Conservation (phyloP, 345 rosid genomes). For the Euphorbia pulcherrima region DNA sequence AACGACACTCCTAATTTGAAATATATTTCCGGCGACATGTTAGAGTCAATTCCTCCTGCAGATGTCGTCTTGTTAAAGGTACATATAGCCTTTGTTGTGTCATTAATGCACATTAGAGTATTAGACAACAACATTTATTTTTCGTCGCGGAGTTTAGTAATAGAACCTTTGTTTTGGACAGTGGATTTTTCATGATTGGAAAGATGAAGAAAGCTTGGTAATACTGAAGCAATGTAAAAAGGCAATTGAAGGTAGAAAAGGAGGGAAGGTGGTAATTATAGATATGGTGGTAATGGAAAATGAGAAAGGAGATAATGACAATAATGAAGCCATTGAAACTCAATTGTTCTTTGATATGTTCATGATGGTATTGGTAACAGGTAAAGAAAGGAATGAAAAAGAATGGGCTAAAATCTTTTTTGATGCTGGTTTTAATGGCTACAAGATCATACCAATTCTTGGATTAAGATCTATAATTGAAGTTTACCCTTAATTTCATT, state of each 20-base stretch:
- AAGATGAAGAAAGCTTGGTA: too few species aligned
- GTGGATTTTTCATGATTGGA: too few species aligned
- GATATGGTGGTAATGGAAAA: slow-evolving; percentile 2
- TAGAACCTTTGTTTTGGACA: too few species aligned
- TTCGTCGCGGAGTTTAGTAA: too few species aligned
- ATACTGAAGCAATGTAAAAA: too few species aligned
- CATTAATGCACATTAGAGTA: too few species aligned
- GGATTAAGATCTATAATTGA: slow-evolving; percentile 11
- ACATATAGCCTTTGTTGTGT: too few species aligned
- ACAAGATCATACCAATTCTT: not conserved
- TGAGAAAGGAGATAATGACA: not conserved
- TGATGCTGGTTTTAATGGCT: slow-evolving; percentile 1
- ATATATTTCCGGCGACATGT: not conserved
- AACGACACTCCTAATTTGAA: not conserved
- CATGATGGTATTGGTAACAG: slow-evolving; percentile 16
- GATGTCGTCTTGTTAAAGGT: not conserved
- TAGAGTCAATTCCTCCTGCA: not conserved
- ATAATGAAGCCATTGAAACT: slow-evolving; percentile 8
- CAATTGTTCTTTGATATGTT: slow-evolving; percentile 25
- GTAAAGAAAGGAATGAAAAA: slow-evolving; percentile 22
- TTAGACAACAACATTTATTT: too few species aligned
- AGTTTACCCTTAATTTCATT: not conserved
- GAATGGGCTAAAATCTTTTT: slow-evolving; percentile 4
- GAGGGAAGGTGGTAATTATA: too few species aligned
- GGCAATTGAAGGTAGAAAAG: too few species aligned